Percentiles rank a stretch among this genome's conserved stretches.
phyloP scores from a whole-genome alignment of 768 basidiomycete genomes.

The Pisolithus marmoratus region DNA sequence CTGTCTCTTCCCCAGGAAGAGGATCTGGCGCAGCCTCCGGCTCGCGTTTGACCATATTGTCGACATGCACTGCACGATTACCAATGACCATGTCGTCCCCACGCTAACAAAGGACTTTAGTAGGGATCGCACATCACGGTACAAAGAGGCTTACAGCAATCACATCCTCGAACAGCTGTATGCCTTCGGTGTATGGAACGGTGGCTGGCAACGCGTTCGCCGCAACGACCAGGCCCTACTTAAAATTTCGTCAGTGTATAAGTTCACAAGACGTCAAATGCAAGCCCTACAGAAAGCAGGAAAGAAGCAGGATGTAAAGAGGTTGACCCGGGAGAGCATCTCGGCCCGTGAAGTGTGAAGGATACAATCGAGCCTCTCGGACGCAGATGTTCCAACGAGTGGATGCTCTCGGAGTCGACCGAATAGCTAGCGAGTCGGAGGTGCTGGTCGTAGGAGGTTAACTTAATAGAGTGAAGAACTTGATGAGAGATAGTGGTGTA shows the following conservation, averaged over 20 bases:
- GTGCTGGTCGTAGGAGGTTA: background rate
- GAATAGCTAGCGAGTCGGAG: background rate
- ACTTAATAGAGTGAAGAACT: background rate
- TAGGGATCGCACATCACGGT: background rate
- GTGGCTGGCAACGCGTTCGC: slow-evolving; percentile 6
- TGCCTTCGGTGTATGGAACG: slow-evolving; percentile 4
- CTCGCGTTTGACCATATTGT: background rate
- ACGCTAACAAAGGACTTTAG: slow-evolving; percentile 2
- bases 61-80: background rate
- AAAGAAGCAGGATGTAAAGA: background rate
- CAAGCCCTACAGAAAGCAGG: slow-evolving; percentile 6
- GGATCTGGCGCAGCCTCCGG: slow-evolving; percentile 1
- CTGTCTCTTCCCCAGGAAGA: background rate
- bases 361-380: background rate
- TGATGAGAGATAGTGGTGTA: background rate
- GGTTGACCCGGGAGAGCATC: slow-evolving; percentile 4
- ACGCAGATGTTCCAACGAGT: background rate
- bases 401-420: background rate
- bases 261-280: background rate
- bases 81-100: slow-evolving; percentile 1
- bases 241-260: background rate
- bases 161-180: slow-evolving; percentile 6
- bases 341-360: background rate
- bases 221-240: slow-evolving; percentile 5
- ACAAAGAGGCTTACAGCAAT: slow-evolving; percentile 5